Conservation (phyloP, 108 stramenopile species). For the Skeletonema costatum region DNA sequence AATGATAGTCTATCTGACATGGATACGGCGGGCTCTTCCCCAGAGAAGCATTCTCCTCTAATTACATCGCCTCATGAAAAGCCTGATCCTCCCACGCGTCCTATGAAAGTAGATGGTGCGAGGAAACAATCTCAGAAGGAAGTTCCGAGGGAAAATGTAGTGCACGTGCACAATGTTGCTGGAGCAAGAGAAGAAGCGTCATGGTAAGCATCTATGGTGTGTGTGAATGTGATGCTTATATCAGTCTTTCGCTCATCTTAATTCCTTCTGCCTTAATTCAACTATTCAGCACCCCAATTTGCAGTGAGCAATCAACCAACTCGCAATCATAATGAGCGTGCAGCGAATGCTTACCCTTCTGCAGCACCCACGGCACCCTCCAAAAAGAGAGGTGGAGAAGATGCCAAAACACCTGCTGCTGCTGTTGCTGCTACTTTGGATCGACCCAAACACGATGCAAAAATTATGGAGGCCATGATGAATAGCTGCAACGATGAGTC, state of each 20-base stretch:
- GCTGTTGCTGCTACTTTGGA: not conserved
- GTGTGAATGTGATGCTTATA: not conserved
- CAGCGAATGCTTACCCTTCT: not conserved
- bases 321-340: not conserved
- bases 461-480: constrained; percentile 42
- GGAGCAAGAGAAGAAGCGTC: constrained; percentile 1
- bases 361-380: not conserved
- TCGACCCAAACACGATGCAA: constrained; percentile 6
- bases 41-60: constrained; percentile 15
- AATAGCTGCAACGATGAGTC: constrained; percentile 36
- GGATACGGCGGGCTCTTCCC: constrained; percentile 22
- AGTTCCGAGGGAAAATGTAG: not conserved
- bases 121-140: not conserved
- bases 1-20: constrained; percentile 6
- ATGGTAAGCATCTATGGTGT: not conserved
- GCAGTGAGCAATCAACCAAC: not conserved
- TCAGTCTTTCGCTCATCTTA: not conserved
- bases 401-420: not conserved
- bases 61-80: constrained; percentile 12
- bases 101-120: not conserved
- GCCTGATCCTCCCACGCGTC: constrained; percentile 5
- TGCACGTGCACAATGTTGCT: not conserved
- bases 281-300: not conserved
- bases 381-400: not conserved
- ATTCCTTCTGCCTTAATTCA: not conserved